Evolutionary conservation across 345 rosid species (phyloP), one percentile per base, ranked within the genome.

Genomic region (Abelmoschus esculentus): DNA sequence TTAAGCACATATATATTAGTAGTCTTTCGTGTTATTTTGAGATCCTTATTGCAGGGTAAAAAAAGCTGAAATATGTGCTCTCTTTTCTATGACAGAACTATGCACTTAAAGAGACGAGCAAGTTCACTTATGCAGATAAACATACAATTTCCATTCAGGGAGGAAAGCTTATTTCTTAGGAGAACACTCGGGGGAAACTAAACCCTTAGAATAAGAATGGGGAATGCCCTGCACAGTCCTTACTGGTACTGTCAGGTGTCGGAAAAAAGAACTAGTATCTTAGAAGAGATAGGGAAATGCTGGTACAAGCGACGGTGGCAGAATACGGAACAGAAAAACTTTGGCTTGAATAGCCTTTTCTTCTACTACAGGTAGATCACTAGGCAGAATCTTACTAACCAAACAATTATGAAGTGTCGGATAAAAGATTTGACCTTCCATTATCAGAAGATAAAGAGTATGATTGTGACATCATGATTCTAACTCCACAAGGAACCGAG

Each of bases 21-120:
- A 66, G 22, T 66, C 49, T 14, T 46, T 6, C 26, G 1, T 47
- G 56, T 66, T 47, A 66, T 32, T 14, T 47, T n/a, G 38, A 28
- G 22, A 66, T 63, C 18, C 66, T 14, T 66, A 26, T 66, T 64
- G 68, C 34, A 64, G 66, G 19, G 46, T 61, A 8, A 5, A 63
- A 63, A 40, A 42, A 9, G 42, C 32, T n/a, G 17, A 17, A 3
- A 38, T 19, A 17, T 29, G 38, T 0, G 32, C 62, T 13, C 17
- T 12, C 12, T 28, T 28, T 28, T 42, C 12, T 42, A 12, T 11
- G 2, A 2, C 8, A 28, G 31, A 28, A 58, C 28, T 36, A 50
- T 50, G 32, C 49, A 18, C 34, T 46, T 65, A 0, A 44, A 66
- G 3, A 66, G 10, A 66, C 22, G 19, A 14, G 56, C 46, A 7